phyloP scores from a whole-genome alignment of 73 alveolate species.

The Breviolum minutum region DNA sequence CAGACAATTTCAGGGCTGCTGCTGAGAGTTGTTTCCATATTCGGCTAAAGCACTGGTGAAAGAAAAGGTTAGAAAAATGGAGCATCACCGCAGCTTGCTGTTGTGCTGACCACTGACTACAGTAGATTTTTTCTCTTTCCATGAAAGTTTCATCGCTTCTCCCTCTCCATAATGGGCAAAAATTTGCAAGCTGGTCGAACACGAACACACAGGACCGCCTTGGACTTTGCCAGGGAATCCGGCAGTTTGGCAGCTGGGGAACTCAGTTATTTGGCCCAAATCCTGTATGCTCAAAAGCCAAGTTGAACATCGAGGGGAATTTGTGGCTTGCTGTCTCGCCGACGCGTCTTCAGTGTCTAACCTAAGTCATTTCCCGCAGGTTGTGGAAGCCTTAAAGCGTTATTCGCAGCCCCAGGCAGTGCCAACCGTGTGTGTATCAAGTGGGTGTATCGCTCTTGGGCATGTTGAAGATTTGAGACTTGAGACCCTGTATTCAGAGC shows the following conservation, averaged over 20 bases:
- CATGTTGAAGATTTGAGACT: neutral
- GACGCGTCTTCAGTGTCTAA: neutral
- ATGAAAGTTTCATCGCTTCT: neutral
- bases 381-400: constrained; percentile 55
- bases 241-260: constrained; percentile 19
- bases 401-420: constrained; percentile 16
- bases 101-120: neutral
- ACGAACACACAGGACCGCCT: constrained; percentile 31
- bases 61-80: neutral
- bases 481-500: neutral
- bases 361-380: neutral
- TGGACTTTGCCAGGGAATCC: constrained; percentile 58
- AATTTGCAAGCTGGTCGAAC: no score
- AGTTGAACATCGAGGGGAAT: neutral
- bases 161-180: no score
- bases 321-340: neutral
- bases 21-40: neutral
- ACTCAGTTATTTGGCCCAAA: neutral
- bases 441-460: neutral
- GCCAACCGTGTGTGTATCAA: neutral
- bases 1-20: neutral
- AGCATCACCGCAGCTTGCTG: neutral
- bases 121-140: neutral
- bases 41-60: neutral
- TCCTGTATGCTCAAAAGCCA: neutral